phyloP scores from a whole-genome alignment of 108 stramenopile genomes.

The Bacterosira constricta region DNA sequence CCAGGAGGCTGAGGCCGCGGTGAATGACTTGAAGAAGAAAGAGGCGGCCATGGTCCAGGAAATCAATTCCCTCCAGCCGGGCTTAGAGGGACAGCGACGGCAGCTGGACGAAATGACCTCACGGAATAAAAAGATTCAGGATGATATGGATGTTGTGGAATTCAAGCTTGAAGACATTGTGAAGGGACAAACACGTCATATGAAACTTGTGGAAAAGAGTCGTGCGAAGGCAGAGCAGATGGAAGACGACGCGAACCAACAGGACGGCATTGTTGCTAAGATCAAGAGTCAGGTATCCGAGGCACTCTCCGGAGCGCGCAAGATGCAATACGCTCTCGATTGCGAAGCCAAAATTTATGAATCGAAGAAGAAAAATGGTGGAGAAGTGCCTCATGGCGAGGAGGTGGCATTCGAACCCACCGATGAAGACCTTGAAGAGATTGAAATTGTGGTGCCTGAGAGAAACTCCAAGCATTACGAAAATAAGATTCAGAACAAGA shows the following conservation, averaged over 20 bases:
- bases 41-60: slow-evolving; percentile 34
- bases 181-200: slow-evolving; percentile 36
- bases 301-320: slow-evolving; percentile 21
- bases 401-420: slow-evolving; percentile 53
- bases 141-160: slow-evolving; percentile 66
- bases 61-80: slow-evolving; percentile 55
- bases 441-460: slow-evolving; percentile 43
- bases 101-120: slow-evolving; percentile 63
- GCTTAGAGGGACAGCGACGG: slow-evolving; percentile 46
- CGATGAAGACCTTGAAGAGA: slow-evolving; percentile 71
- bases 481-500: slow-evolving; percentile 42
- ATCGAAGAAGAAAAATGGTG: slow-evolving; percentile 17
- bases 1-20: slow-evolving; percentile 49
- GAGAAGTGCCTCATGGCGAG: slow-evolving; percentile 11
- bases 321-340: slow-evolving; percentile 14
- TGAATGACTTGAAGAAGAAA: slow-evolving; percentile 54
- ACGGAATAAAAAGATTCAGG: slow-evolving; percentile 67
- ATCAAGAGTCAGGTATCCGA: slow-evolving; percentile 57
- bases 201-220: slow-evolving; percentile 39
- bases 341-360: slow-evolving; percentile 22
- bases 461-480: slow-evolving; percentile 59
- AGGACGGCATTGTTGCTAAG: slow-evolving; percentile 52
- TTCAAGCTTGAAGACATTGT: slow-evolving; percentile 59
- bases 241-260: slow-evolving; percentile 40
- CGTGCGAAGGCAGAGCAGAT: slow-evolving; percentile 34